Percentiles rank a stretch among this genome's conserved stretches.
Evolutionary conservation across 805 yeast species (phyloP).

Genomic region (Pichia manshurica): DNA sequence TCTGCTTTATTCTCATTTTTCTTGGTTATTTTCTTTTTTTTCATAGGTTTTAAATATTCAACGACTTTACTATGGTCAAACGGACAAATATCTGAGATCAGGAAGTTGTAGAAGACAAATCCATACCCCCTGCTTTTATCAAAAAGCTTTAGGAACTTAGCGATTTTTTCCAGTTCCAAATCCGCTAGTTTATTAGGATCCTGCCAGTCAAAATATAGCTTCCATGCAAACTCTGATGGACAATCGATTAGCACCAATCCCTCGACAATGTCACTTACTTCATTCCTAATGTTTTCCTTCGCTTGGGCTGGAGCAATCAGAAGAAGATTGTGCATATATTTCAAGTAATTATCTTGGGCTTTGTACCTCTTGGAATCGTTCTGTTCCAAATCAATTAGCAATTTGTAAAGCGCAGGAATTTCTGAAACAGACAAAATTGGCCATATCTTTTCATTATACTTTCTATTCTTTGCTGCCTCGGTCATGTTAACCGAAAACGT

Average conservation of each 20-base stretch:
- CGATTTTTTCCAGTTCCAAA: slow-evolving; percentile 41
- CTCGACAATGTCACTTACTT: slow-evolving; percentile 51
- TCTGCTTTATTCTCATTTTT: slow-evolving; percentile 4
- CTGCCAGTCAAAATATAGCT: slow-evolving; percentile 62
- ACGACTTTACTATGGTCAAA: slow-evolving; percentile 36
- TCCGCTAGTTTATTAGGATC: slow-evolving; percentile 49
- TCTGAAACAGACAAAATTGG: slow-evolving; percentile 44
- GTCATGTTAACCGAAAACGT: slow-evolving; percentile 42
- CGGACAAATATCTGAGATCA: slow-evolving; percentile 63
- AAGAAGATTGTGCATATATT: slow-evolving; percentile 50
- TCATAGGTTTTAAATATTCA: slow-evolving; percentile 18
- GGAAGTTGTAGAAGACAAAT: slow-evolving; percentile 54
- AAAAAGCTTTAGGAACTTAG: slow-evolving; percentile 51
- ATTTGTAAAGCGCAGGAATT: slow-evolving; percentile 48
- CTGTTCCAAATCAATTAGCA: slow-evolving; percentile 47
- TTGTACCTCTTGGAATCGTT: slow-evolving; percentile 56
- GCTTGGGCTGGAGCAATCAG: slow-evolving; percentile 42
- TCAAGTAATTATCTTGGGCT: slow-evolving; percentile 55
- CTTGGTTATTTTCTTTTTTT: slow-evolving; percentile 11
- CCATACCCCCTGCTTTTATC: slow-evolving; percentile 49
- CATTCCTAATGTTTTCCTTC: slow-evolving; percentile 35
- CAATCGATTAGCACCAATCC: slow-evolving; percentile 70
- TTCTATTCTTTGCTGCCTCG: slow-evolving; percentile 26
- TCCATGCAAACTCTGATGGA: slow-evolving; percentile 64
- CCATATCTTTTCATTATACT: slow-evolving; percentile 40